A percentile compares a stretch with the other conserved stretches of the same genome.
Evolutionary conservation across 2,329 filamentous ascomycete species (phyloP).

Genomic region (Botrytis deweyae): DNA sequence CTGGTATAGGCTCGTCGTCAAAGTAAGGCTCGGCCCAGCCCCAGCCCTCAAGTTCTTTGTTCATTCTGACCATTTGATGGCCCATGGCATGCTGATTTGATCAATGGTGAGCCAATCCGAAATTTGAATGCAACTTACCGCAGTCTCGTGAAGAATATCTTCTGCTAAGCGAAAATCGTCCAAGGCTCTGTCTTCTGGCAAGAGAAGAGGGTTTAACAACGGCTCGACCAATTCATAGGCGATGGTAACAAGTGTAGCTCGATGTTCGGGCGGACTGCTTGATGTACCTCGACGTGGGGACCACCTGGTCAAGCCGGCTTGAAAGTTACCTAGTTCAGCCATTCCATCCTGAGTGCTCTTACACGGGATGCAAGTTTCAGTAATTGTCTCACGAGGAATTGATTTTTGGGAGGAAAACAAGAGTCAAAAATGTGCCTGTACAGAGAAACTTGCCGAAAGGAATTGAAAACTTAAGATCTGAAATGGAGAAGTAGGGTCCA

Average conservation of each 20-base stretch:
- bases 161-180: constrained; percentile 7
- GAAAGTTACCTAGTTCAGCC: neutral
- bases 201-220: neutral
- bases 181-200: constrained; percentile 12
- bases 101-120: neutral
- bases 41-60: neutral
- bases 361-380: neutral
- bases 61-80: neutral
- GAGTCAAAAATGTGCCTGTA: neutral
- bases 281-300: neutral
- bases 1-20: constrained; percentile 4
- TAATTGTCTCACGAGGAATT: neutral
- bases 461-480: neutral
- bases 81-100: neutral
- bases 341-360: neutral
- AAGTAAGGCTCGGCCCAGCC: neutral
- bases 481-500: neutral
- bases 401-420: neutral
- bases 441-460: neutral
- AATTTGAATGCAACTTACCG: neutral
- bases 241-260: neutral
- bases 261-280: neutral
- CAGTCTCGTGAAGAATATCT: constrained; percentile 5
- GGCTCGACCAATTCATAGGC: constrained; percentile 8
- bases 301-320: neutral